phyloP scores from a whole-genome alignment of 495 filamentous ascomycete species.

The Poronia punctata region DNA sequence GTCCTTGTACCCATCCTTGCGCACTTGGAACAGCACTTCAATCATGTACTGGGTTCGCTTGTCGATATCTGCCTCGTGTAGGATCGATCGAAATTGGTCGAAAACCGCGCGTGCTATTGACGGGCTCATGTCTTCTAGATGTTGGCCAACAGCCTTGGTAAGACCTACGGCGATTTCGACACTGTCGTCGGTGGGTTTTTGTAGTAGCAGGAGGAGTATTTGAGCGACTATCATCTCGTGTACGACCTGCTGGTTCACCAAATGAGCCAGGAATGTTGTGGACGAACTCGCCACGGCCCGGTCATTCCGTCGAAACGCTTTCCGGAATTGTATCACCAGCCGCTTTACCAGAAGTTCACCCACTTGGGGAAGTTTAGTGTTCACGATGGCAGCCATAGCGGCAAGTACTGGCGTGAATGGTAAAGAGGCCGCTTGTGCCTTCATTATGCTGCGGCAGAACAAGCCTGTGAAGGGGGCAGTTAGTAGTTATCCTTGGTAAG shows the following conservation, averaged over 20 bases:
- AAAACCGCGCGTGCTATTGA: constrained; percentile 83
- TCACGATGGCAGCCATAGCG: constrained; percentile 90
- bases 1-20: constrained; percentile 95
- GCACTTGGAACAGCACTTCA: constrained; percentile 92
- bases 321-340: constrained; percentile 86
- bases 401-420: constrained; percentile 95
- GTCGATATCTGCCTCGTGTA: constrained; percentile 94
- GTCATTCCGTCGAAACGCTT: constrained; percentile 93
- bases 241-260: constrained; percentile 92
- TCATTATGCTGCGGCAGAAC: constrained; percentile 94
- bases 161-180: constrained; percentile 95
- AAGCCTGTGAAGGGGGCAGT: constrained; percentile 46
- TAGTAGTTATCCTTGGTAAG: background rate
- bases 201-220: constrained; percentile 78
- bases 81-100: constrained; percentile 88
- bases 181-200: constrained; percentile 94
- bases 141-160: constrained; percentile 83
- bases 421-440: constrained; percentile 92
- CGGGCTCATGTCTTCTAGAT: constrained; percentile 88
- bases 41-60: constrained; percentile 98
- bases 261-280: constrained; percentile 88
- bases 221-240: constrained; percentile 88
- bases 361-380: constrained; percentile 91
- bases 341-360: constrained; percentile 84
- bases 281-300: constrained; percentile 88